phyloP scores from a whole-genome alignment of 1,284 basidiomycete species.

The Boletus smithii region DNA sequence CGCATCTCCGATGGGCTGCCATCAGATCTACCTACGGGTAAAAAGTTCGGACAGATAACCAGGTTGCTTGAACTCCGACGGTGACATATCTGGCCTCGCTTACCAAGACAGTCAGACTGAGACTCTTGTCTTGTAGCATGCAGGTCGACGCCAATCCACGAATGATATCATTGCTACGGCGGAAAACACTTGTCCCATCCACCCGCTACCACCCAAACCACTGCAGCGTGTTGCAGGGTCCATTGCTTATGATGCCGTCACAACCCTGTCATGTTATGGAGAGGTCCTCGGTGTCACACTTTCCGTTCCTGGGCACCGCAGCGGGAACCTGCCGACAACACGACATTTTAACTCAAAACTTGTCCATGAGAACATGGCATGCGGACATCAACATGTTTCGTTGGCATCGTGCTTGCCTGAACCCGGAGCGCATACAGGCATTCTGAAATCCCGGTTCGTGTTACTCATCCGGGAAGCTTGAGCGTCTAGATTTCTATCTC shows the following conservation, averaged over 20 bases:
- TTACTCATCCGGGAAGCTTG: no score
- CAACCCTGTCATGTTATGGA: neutral
- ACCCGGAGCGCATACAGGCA: no score
- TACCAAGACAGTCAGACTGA: no score
- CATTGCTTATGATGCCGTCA: conserved; percentile 10
- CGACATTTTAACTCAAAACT: neutral
- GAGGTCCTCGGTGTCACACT: neutral
- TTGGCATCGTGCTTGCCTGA: no score
- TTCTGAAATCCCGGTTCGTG: no score
- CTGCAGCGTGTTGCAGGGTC: conserved; percentile 3
- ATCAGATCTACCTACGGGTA: conserved; percentile 7
- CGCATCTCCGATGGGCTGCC: conserved; percentile 24
- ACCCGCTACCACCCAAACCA: neutral
- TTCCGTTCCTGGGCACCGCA: conserved; percentile 1
- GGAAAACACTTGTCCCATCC: neutral
- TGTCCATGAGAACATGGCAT: neutral
- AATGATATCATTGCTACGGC: neutral
- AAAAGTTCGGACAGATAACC: neutral
- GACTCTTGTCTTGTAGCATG: no score
- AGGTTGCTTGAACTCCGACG: conserved; percentile 12
- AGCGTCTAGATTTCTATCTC: no score
- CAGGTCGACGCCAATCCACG: no score
- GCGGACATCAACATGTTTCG: no score
- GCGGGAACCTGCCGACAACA: neutral
- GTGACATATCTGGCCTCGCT: conserved; percentile 13